phyloP scores from a whole-genome alignment of 441 rosid genomes.

The Brassica balearica region DNA sequence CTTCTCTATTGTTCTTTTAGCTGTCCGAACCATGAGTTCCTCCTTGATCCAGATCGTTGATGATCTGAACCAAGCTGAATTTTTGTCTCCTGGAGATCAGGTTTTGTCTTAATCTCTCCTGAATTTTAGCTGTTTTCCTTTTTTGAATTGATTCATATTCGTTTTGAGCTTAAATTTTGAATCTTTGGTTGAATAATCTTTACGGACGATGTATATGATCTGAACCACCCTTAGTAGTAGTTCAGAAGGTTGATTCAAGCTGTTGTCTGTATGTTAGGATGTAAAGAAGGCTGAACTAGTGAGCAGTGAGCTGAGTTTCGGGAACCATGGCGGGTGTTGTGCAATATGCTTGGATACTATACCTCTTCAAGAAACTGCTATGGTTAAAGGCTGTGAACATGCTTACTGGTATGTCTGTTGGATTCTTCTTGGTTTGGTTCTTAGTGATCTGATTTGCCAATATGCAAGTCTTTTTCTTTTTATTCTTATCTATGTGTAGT shows the following conservation, averaged over 20 bases:
- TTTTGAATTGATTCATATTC: too few species aligned
- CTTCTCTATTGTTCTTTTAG: background rate
- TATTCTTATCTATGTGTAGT: background rate
- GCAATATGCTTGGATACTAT: constrained; percentile 44
- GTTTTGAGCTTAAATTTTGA: background rate
- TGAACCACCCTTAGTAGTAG: too few species aligned
- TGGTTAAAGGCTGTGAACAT: constrained; percentile 51
- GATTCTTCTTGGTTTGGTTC: constrained; percentile 19
- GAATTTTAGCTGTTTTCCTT: too few species aligned
- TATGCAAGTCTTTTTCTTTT: too few species aligned
- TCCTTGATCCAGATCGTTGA: background rate
- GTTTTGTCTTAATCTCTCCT: background rate
- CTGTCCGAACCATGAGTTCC: background rate
- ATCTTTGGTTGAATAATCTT: background rate
- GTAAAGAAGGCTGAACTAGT: constrained; percentile 16
- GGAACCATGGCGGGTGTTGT: constrained; percentile 48
- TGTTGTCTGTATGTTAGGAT: constrained; percentile 8
- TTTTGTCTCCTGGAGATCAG: background rate
- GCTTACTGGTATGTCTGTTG: constrained; percentile 45
- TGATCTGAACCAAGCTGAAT: background rate
- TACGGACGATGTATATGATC: too few species aligned
- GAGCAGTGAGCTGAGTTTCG: constrained; percentile 33
- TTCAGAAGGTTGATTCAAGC: too few species aligned
- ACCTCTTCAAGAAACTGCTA: constrained; percentile 46
- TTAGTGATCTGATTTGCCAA: constrained; percentile 12